Evolutionary conservation across 2,329 filamentous ascomycete genomes (phyloP).

Genomic region (Aspergillus floridensis): DNA sequence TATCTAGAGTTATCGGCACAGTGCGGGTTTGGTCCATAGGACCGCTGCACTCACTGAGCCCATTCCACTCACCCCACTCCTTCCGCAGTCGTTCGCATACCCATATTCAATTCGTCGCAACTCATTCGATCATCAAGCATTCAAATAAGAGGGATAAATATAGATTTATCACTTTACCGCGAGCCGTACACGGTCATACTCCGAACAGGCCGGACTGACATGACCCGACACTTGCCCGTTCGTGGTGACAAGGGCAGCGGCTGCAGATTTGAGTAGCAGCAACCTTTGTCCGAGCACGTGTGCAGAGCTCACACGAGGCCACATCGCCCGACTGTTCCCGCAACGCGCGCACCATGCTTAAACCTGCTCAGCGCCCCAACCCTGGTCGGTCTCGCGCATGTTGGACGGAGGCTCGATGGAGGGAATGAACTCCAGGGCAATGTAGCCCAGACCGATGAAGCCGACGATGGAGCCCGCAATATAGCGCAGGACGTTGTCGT

Average conservation of each 20-base stretch:
- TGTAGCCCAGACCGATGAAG: conserved; percentile 74
- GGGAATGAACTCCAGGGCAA: conserved; percentile 71
- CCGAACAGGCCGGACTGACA: neutral
- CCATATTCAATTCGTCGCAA: neutral
- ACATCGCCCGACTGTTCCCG: neutral
- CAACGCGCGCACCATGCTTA: conserved; percentile 39
- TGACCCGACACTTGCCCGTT: neutral
- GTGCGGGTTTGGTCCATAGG: neutral
- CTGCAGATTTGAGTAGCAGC: neutral
- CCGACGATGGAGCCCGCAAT: conserved; percentile 77
- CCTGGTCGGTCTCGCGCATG: conserved; percentile 74
- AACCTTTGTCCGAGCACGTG: neutral
- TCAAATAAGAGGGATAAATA: neutral
- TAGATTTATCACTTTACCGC: neutral
- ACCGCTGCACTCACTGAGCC: neutral
- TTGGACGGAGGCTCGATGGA: conserved; percentile 77
- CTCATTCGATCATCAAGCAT: neutral
- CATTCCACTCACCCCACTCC: neutral
- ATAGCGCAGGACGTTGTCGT: conserved; percentile 63
- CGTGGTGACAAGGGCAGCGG: neutral
- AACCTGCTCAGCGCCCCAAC: conserved; percentile 76
- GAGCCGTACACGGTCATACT: neutral
- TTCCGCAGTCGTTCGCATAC: neutral
- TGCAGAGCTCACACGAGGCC: neutral
- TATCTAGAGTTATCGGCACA: neutral